A percentile compares a stretch with the other conserved stretches of the same genome.
Conservation (phyloP, 2,329 filamentous ascomycete species). For the Cladosporium cucumerinum region DNA sequence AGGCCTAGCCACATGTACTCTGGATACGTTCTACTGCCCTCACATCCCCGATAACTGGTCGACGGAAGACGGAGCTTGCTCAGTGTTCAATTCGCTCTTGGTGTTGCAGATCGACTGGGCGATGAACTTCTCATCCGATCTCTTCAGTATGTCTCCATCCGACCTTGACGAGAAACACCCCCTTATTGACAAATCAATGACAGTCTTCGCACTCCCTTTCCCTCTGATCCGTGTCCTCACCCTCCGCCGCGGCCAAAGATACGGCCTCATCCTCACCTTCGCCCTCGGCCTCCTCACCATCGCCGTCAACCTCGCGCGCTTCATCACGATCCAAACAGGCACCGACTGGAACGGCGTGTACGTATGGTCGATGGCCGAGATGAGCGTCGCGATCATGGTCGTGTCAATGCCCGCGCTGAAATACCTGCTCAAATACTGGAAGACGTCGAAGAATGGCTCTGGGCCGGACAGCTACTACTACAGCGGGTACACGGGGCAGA, state of each 20-base stretch:
- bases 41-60: neutral
- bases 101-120: conserved; percentile 6
- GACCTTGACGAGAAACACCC: neutral
- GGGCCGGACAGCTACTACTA: neutral
- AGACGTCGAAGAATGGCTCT: neutral
- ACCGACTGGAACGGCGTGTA: conserved; percentile 2
- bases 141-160: neutral
- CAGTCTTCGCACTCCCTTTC: conserved; percentile 3
- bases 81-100: neutral
- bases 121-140: conserved; percentile 5
- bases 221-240: neutral
- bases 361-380: conserved; percentile 8
- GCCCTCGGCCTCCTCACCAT: neutral
- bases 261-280: conserved; percentile 5
- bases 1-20: neutral
- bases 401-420: conserved; percentile 4
- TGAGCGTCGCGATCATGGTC: conserved; percentile 7
- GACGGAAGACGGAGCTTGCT: neutral
- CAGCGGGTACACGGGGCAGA: neutral
- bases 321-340: neutral
- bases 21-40: neutral
- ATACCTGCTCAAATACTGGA: neutral
- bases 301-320: conserved; percentile 5
- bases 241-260: neutral
- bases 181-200: neutral